phyloP scores from a whole-genome alignment of 331 rosid species.

The Telfairia occidentalis region DNA sequence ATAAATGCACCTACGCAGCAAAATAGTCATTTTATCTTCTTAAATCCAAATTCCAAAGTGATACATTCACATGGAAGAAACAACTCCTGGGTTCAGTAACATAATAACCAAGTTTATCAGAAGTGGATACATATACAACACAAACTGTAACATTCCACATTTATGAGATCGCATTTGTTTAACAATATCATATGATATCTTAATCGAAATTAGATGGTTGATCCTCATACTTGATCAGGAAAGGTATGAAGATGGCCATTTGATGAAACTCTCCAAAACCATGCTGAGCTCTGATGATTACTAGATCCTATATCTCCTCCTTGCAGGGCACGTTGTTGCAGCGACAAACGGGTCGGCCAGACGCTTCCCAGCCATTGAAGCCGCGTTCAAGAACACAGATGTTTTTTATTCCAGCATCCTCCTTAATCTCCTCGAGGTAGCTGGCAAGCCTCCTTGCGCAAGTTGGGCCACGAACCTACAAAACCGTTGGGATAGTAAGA shows the following conservation, averaged over 20 bases:
- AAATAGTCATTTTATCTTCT: no score
- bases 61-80: neutral
- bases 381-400: slow-evolving; percentile 81
- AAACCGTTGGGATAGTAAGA: slow-evolving; percentile 9
- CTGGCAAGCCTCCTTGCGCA: slow-evolving; percentile 69
- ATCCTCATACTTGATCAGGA: neutral
- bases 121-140: slow-evolving; percentile 1
- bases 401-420: slow-evolving; percentile 62
- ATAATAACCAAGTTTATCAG: neutral
- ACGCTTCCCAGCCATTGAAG: slow-evolving; percentile 90
- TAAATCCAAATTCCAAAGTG: neutral
- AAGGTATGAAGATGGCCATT: neutral
- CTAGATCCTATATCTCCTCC: slow-evolving; percentile 25
- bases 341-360: slow-evolving; percentile 82
- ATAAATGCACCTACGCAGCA: no score
- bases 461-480: slow-evolving; percentile 86
- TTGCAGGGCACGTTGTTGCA: slow-evolving; percentile 56
- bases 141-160: neutral
- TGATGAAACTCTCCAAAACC: neutral
- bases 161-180: neutral
- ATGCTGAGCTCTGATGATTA: neutral
- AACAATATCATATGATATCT: neutral
- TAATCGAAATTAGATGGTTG: neutral
- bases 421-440: slow-evolving; percentile 55
- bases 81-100: neutral